These are phyloP conservation scores for Backusella psychrophila DNA, from an alignment of 192 early-diverging fungal genomes.

Conservation along the genomic window DNA sequence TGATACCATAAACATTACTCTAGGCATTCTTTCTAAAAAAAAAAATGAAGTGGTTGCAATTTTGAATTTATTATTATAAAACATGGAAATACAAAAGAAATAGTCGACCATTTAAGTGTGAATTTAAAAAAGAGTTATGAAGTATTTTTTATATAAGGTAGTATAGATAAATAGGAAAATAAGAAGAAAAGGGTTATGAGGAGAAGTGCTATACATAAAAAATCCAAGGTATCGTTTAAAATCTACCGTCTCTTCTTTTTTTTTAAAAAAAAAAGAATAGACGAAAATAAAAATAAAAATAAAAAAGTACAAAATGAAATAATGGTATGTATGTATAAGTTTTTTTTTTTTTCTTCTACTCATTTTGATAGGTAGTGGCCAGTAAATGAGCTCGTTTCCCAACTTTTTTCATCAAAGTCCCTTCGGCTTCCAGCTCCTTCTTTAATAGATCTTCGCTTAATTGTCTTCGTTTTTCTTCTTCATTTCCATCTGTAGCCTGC, in stretches of 20 bases:
- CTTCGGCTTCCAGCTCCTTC: conserved; percentile 30
- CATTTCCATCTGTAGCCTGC: background rate
- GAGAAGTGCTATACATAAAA: background rate
- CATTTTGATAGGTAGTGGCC: background rate
- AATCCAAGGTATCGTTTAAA: background rate
- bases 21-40: no score
- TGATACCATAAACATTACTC: no score
- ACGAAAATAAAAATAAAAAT: background rate
- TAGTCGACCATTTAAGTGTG: background rate
- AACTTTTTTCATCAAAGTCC: conserved; percentile 29
- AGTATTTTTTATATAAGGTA: background rate
- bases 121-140: background rate
- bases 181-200: background rate
- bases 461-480: conserved; percentile 16
- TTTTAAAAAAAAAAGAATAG: background rate
- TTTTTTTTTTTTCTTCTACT: background rate
- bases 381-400: conserved; percentile 22
- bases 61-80: background rate
- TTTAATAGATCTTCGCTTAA: conserved; percentile 23
- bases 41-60: background rate
- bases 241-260: background rate
- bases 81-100: background rate
- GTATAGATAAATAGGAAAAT: background rate
- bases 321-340: background rate
- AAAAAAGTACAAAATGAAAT: background rate